Evolutionary conservation across 1,284 basidiomycete species (phyloP).

Genomic region (Hemileia vastatrix): DNA sequence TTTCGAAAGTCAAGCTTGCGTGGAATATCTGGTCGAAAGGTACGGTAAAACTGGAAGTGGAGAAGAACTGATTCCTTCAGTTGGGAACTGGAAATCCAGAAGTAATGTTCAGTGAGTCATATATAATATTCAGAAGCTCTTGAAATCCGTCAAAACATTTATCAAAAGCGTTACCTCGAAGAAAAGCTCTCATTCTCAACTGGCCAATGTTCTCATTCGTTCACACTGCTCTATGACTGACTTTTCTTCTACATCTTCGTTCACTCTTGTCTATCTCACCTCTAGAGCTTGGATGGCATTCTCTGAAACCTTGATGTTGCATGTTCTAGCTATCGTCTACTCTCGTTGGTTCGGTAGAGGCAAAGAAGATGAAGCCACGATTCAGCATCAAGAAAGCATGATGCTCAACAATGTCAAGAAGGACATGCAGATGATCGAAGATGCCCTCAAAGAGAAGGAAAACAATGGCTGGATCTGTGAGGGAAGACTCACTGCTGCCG

Average conservation of each 20-base stretch:
- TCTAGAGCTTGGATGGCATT: constrained; percentile 12
- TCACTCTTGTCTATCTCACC: too few relatives aligned
- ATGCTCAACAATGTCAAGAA: constrained; percentile 13
- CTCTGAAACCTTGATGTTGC: constrained; percentile 20
- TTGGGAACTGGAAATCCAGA: background rate
- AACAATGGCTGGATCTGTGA: background rate
- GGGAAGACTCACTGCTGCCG: background rate
- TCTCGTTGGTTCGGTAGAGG: constrained; percentile 17
- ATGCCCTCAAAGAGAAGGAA: background rate
- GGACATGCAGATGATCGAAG: constrained; percentile 16
- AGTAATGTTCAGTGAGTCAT: background rate
- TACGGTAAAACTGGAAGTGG: background rate
- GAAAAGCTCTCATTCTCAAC: too few relatives aligned
- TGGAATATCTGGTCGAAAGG: constrained; percentile 17
- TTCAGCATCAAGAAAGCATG: constrained; percentile 1
- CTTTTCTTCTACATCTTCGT: too few relatives aligned
- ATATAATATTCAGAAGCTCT: too few relatives aligned
- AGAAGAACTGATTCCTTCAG: constrained; percentile 3
- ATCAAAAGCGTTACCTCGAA: too few relatives aligned
- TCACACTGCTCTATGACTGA: too few relatives aligned
- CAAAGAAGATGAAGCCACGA: background rate
- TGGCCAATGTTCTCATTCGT: too few relatives aligned
- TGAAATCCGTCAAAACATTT: too few relatives aligned
- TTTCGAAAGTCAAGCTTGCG: constrained; percentile 23
- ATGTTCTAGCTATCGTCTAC: constrained; percentile 21